Evolutionary conservation across 768 basidiomycete genomes (phyloP), one percentile per base, ranked within the genome.

Genomic region (Coprinellus micaceus): DNA sequence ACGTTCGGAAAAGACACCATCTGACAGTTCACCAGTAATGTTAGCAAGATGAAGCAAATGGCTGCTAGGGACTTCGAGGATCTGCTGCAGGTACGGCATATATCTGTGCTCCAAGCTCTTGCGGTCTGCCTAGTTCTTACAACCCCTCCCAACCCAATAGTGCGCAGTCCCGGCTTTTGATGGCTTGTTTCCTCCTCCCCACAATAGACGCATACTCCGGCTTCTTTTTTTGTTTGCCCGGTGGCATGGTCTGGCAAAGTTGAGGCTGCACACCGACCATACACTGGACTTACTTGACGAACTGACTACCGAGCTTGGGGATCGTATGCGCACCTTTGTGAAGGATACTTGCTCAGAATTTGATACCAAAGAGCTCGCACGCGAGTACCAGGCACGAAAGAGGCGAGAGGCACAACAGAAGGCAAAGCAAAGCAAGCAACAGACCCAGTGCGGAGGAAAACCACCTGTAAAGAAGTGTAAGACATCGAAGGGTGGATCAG

Each of bases 11-110:
- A 21, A 43, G 40, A 43, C n/a, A 43, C 68, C 0, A 75, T 77
- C 9, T 50, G 66, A 0, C 26, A 53, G 1, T 74, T 75, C 48
- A 33, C 57, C 9, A 41, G 52, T 1, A 70, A 72, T 58, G 58
- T 71, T 0, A 65, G 69, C 1, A 66, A 70, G 12, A 63, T 72
- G 62, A 67, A 68, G 45, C 65, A 72, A 11, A 50, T 69, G 6
- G 68, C 68, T 3, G 74, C 68, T 1, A 53, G 66, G 0, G 67
- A 77, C 48, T 77, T 69, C 51, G 70, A 77, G 49, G 74, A 77
- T 24, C 49, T 76, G 0, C 62, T 77, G 0, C 74, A 77, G 69
- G 76, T 70, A 46, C 6, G 33, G 33, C 33, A 12, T 15, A 48
- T 53, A 51, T 10, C 30, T 6, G 7, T 6, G 13, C 13, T 33